Evolutionary conservation across 805 yeast species (phyloP), one percentile per base, ranked within the genome.

Genomic region (Candida berthetii): DNA sequence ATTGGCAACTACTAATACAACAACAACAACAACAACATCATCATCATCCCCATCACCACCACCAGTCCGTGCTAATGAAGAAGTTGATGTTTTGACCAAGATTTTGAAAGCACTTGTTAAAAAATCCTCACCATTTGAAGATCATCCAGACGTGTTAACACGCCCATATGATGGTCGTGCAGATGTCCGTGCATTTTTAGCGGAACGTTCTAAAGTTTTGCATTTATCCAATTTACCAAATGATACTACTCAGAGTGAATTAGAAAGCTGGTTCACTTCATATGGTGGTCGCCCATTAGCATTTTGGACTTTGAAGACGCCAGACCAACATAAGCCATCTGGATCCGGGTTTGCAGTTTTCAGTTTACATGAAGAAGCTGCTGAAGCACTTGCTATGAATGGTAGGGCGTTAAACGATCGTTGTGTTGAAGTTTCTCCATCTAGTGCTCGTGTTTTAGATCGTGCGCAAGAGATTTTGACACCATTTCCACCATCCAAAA

Each of bases 261-360:
- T 89, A 37, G 96, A 89, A 65, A 72, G 83, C 27, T 90, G 96
- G 96, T 89, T 88, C 58, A 79, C 88, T 4, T 93, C 85, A 57
- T 82, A 76, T 58, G 95, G 95, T 3, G 84, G 87, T 2, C 72
- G 90, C 39, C 95, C 96, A 2, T 73, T 85, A 39, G 93, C 95
- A 11, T 86, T 88, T 58, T 88, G 96, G 96, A 80, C 93, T 1
- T 69, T 89, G 39, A 81, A 80, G 54, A 72, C 77, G n/a, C 73
- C 80, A 20, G 81, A 72, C 38, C 71, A 68, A 42, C 68, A 67
- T 42, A 72, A 69, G 49, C 68, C 82, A 42, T 62, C 72, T 10
- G 65, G 77, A 15, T 71, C 86, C 4, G 97, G 96, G 1, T 90
- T 88, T 69, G 95, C 86, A 1, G 83, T 88, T 9, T 89, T 89